Evolutionary conservation across 768 basidiomycete species (phyloP).

Genomic region (Mrakia blollopis): DNA sequence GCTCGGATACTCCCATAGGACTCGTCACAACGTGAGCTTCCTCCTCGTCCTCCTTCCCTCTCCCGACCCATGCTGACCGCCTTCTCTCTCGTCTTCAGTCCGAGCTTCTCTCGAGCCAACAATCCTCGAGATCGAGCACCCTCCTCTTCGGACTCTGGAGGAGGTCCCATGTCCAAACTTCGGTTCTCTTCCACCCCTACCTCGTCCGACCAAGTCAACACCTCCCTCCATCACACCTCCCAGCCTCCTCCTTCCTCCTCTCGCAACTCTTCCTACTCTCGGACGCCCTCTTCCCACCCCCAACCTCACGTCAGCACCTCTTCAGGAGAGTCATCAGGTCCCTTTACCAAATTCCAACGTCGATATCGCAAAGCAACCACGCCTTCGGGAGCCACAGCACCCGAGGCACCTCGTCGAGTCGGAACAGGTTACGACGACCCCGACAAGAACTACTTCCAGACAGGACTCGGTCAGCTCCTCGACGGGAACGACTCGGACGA

Average conservation of each 20-base stretch:
- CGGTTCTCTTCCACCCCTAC: not conserved
- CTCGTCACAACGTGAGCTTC: not conserved
- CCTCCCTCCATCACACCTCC: not conserved
- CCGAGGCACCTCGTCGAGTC: not conserved
- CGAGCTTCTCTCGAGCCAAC: not conserved
- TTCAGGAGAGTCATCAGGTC: constrained; percentile 6
- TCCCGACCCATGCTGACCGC: not conserved
- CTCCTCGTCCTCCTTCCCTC: not conserved
- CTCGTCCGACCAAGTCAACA: not conserved
- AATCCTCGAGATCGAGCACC: not conserved
- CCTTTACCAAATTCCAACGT: constrained; percentile 18
- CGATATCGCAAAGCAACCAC: not conserved
- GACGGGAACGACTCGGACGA: constrained; percentile 29
- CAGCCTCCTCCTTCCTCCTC: not conserved
- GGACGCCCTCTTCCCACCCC: not conserved
- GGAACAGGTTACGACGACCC: constrained; percentile 23
- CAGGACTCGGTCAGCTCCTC: constrained; percentile 23
- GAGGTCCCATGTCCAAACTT: not conserved
- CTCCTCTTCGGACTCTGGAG: not conserved
- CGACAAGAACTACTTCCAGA: constrained; percentile 30
- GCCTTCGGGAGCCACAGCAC: not conserved
- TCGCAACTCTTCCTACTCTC: not conserved
- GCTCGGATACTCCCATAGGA: not conserved
- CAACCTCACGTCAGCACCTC: not conserved
- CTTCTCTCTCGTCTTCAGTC: not conserved